Evolutionary conservation across 257 asterid species (phyloP).

Genomic region (Gentiana dahurica): DNA sequence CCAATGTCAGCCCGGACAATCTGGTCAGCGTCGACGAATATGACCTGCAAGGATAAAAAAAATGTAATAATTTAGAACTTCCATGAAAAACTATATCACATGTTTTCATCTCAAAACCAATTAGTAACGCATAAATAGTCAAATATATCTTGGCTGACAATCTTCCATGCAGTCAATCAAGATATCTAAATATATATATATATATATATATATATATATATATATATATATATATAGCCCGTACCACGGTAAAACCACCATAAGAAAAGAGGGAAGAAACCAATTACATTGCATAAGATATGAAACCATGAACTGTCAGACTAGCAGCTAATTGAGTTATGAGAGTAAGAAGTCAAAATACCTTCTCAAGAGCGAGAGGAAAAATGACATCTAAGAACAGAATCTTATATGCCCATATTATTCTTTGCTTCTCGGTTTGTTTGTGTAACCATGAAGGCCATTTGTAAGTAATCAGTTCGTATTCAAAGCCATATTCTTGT

Average conservation of each 20-base stretch:
- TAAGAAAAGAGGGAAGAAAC: too few species aligned
- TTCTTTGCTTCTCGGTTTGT: slow-evolving; percentile 94
- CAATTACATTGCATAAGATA: neutral
- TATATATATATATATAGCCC: too few species aligned
- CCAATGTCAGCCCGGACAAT: slow-evolving; percentile 96
- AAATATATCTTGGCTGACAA: too few species aligned
- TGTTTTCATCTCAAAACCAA: too few species aligned
- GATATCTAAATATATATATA: too few species aligned
- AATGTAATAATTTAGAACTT: too few species aligned
- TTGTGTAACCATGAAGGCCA: slow-evolving; percentile 99
- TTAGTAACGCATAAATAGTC: too few species aligned
- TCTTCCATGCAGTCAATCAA: too few species aligned
- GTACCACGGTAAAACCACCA: too few species aligned
- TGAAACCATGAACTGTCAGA: neutral
- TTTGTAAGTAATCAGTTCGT: slow-evolving; percentile 84
- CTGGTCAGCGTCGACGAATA: slow-evolving; percentile 97
- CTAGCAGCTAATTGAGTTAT: slow-evolving; percentile 3
- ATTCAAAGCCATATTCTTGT: slow-evolving; percentile 81
- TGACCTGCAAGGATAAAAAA: slow-evolving; percentile 46
- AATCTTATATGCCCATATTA: slow-evolving; percentile 95
- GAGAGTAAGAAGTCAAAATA: slow-evolving; percentile 8
- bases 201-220: too few species aligned
- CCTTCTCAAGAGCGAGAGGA: slow-evolving; percentile 96
- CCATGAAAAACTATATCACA: too few species aligned
- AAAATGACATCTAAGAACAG: slow-evolving; percentile 97